Evolutionary conservation across 148 eudicot genomes (phyloP), one percentile per base, ranked within the genome.

Genomic region (Mesembryanthemum crystallinum): DNA sequence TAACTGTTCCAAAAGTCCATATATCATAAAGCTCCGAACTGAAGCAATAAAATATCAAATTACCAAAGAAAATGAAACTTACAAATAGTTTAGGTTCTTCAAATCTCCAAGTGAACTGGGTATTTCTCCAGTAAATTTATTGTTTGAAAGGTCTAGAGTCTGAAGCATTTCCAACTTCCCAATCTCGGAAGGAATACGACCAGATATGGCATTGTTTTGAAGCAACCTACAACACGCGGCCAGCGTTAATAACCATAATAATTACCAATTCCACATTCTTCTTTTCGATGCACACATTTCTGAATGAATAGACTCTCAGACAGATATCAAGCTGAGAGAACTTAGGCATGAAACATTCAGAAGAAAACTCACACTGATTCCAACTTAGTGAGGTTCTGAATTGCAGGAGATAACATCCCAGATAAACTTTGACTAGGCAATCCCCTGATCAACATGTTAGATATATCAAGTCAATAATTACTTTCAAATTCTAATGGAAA

Each of bases 121-220:
- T 61, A 94, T 88, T 70, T 74, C 88, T 68, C 94, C 92, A 29
- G 73, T 77, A 47, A 94, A 85, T 57, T 58, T 71, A 68, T 94
- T 91, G 83, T 81, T 83, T 52, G 98, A 94, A 73, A 94, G 97
- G 82, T 94, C 98, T 39, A 94, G 87, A 29, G 94, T 89, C 65
- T 84, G 89, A 84, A 94, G 98, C 84, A 87, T 88, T 79, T 86
- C 85, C 69, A 93, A 76, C 81, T 83, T 88, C 73, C 92, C 91
- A 59, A 93, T 83, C 62, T 82, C 83, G 79, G 75, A 82, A 43
- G 98, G 92, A 75, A 93, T 89, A 43, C 83, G 82, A 64, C 98
- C 97, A 43, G 88, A 82, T 81, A 93, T 83, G 33, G 77, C 87
- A 83, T 91, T 94, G 76, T 91, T 91, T 70, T 94, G 98, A 80